A percentile compares a stretch with the other conserved stretches of the same genome.
phyloP scores from a whole-genome alignment of 75 land plant genomes.

The Pinus taeda region DNA sequence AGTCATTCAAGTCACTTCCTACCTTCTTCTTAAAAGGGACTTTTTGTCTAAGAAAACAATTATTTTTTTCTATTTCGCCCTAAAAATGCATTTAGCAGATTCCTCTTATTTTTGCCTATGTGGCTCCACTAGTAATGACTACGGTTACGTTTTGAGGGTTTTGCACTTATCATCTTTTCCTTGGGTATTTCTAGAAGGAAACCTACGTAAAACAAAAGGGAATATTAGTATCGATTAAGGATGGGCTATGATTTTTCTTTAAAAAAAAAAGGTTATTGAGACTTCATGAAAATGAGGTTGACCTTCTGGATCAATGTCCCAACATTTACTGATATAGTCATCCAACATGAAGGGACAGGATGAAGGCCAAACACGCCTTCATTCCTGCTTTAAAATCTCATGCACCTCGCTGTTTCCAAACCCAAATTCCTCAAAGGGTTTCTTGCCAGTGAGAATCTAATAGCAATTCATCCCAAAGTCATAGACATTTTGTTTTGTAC shows the following conservation, averaged over 20 bases:
- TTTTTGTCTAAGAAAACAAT: too few relatives aligned
- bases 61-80: too few relatives aligned
- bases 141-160: too few relatives aligned
- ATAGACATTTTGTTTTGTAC: constrained; percentile 29
- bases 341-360: constrained; percentile 16
- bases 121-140: too few relatives aligned
- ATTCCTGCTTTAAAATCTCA: constrained; percentile 7
- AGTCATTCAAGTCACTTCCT: constrained; percentile 21
- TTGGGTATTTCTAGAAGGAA: too few relatives aligned
- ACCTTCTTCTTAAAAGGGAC: neutral
- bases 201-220: too few relatives aligned
- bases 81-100: too few relatives aligned
- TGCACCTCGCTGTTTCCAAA: neutral
- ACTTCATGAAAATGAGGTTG: constrained; percentile 22
- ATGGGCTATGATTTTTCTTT: too few relatives aligned
- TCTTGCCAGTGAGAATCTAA: constrained; percentile 24
- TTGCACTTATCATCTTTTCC: too few relatives aligned
- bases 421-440: constrained; percentile 19
- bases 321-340: constrained; percentile 19
- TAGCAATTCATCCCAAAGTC: constrained; percentile 38
- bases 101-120: too few relatives aligned
- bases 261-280: neutral
- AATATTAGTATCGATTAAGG: too few relatives aligned
- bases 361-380: constrained; percentile 14
- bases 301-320: constrained; percentile 15